Base-by-base conservation (phyloP, 371 early-diverging fungal genomes). In the Apophysomyces trapeziformis region DNA sequence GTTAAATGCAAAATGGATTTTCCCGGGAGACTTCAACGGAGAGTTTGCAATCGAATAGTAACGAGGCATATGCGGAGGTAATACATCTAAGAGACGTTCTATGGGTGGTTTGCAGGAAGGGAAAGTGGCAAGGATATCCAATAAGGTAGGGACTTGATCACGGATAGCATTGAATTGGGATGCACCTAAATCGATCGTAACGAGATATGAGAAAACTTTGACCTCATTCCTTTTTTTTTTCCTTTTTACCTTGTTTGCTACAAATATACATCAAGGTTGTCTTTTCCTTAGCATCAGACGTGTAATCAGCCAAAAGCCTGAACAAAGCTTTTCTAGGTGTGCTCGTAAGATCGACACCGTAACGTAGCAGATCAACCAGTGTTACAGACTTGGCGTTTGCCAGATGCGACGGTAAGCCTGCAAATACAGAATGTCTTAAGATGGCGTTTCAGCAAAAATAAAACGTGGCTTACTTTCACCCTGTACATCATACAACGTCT, bases 11-110 rank as follows among this genome's bases (percentile, higher is more conserved):
- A 96, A 85, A 4, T 84, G 76, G 65, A 93, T 80, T 41, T 75
- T 74, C 38, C 70, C 73, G 1, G 79, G 72, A 54, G 79, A 81
- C 35, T 71, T 76, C 58, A 86, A 64, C 1, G 90, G 89, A 0
- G 92, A 87, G 64, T 80, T 89, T 57, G 92, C 85, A 32, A 96
- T 85, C 0, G 96, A 96, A 75, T 96, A 98, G 64, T 88, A 91
- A 38, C 98, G 90, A 11, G 96, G 95, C 68, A 85, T 87, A 61
- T 94, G 84, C 1, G 90, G 89, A 21, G 95, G 90, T 18, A 94
- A 67, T 5, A 86, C 73, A 66, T 94, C 94, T 16, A 96, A 71
- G n/a, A 95, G 74, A n/a, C 87, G 85, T 39, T 72, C 84, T 39
- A 89, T 62, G 3, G 86, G 79, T 12, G 91, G 87, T 13, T 71